phyloP scores from a whole-genome alignment of 352 stramenopile genomes.

The Phytophthora cryptogea region DNA sequence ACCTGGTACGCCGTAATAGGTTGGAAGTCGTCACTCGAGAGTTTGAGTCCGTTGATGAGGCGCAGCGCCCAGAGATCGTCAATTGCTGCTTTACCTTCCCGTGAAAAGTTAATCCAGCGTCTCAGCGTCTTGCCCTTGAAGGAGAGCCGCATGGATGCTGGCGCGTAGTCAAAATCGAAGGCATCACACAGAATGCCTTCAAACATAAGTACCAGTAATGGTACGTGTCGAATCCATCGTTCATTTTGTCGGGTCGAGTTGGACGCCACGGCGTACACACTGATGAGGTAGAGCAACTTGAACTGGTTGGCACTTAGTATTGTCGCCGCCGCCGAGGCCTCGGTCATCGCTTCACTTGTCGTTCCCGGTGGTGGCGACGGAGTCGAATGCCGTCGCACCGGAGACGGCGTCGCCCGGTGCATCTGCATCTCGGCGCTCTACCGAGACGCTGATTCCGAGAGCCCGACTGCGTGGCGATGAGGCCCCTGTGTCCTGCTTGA shows the following conservation, averaged over 20 bases:
- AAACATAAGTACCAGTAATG: conserved; percentile 96
- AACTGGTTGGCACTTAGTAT: conserved; percentile 95
- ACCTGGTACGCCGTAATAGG: conserved; percentile 97
- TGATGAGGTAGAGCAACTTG: conserved; percentile 96
- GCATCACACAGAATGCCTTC: conserved; percentile 94
- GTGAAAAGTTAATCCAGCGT: conserved; percentile 93
- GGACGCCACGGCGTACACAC: conserved; percentile 92
- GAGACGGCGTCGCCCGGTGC: conserved; percentile 16
- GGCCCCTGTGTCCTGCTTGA: neutral
- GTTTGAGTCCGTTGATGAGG: conserved; percentile 94
- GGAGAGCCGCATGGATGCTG: conserved; percentile 93
- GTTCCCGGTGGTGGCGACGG: conserved; percentile 16
- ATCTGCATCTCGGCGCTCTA: conserved; percentile 19
- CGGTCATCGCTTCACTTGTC: conserved; percentile 18
- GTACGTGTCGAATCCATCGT: conserved; percentile 95
- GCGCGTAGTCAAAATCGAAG: conserved; percentile 97
- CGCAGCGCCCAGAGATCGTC: conserved; percentile 94
- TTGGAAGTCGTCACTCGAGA: conserved; percentile 94
- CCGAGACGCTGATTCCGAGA: conserved; percentile 8
- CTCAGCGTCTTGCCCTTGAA: conserved; percentile 86
- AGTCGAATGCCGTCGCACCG: conserved; percentile 7
- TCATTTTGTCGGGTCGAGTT: conserved; percentile 92
- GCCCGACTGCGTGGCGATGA: conserved; percentile 8
- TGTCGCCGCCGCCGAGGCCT: conserved; percentile 19
- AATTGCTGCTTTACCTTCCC: conserved; percentile 95